Percentiles rank a stretch among this genome's conserved stretches.
Conservation (phyloP, 1,284 basidiomycete genomes). For the Schizopora paradoxa region DNA sequence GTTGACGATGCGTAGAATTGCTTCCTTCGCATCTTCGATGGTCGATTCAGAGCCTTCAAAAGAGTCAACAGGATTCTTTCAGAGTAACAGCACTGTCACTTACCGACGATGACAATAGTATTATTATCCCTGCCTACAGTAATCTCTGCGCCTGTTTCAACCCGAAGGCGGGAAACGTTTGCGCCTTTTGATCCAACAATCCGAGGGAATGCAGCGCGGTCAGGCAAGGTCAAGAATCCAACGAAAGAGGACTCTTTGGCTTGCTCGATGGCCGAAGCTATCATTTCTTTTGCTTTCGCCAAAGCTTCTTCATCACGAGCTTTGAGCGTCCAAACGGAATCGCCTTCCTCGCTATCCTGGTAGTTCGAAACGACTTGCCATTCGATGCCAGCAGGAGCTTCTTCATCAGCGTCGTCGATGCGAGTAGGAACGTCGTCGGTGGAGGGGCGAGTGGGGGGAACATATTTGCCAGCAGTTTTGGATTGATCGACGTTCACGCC, state of each 20-base stretch:
- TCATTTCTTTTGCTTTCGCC: slow-evolving; percentile 63
- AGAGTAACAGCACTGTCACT: slow-evolving; percentile 26
- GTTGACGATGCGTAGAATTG: slow-evolving; percentile 63
- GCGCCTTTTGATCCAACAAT: slow-evolving; percentile 86
- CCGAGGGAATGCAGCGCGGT: slow-evolving; percentile 74
- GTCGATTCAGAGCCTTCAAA: slow-evolving; percentile 60
- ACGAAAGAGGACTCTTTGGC: slow-evolving; percentile 71
- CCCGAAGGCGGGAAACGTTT: slow-evolving; percentile 80
- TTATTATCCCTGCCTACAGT: slow-evolving; percentile 82
- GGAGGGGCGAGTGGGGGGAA: slow-evolving; percentile 55
- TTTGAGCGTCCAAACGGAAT: slow-evolving; percentile 79
- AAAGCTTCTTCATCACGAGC: slow-evolving; percentile 72
- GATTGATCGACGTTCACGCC: slow-evolving; percentile 82
- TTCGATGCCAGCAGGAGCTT: slow-evolving; percentile 39
- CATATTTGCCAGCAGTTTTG: slow-evolving; percentile 56
- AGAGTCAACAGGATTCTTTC: slow-evolving; percentile 9
- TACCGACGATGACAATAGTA: slow-evolving; percentile 80
- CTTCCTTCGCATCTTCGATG: slow-evolving; percentile 73
- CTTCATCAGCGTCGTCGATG: slow-evolving; percentile 67
- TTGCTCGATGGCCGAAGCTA: slow-evolving; percentile 68
- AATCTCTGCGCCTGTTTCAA: slow-evolving; percentile 86
- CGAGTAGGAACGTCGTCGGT: slow-evolving; percentile 44
- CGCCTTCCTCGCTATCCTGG: slow-evolving; percentile 71
- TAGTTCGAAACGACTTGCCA: slow-evolving; percentile 81
- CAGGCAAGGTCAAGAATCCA: slow-evolving; percentile 72